Evolutionary conservation across 2,329 filamentous ascomycete species (phyloP).

Genomic region (Colletotrichum destructivum): DNA sequence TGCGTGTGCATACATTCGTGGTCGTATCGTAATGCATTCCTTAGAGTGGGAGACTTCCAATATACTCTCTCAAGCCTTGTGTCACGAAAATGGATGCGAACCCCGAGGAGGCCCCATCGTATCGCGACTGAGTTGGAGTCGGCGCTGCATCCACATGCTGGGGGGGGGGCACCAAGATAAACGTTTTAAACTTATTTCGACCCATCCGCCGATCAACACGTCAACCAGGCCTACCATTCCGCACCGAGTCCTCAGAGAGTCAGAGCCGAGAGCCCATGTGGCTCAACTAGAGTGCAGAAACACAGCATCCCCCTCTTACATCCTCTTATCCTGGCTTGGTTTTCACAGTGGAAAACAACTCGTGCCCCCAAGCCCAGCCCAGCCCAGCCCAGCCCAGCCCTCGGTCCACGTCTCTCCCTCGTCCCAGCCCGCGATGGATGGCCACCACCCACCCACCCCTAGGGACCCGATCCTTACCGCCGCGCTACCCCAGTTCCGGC

Average conservation of each 20-base stretch:
- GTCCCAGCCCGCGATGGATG: not conserved
- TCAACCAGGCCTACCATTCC: not conserved
- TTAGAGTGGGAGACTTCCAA: too few species aligned
- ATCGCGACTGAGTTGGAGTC: not conserved
- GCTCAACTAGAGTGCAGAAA: not conserved
- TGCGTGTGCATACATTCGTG: too few species aligned
- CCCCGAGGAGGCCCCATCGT: not conserved
- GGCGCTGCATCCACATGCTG: not conserved
- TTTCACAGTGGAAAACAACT: not conserved
- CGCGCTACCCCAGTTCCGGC: conserved; percentile 40
- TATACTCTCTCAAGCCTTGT: not conserved
- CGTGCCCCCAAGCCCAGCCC: not conserved
- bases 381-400: not conserved
- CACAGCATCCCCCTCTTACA: not conserved
- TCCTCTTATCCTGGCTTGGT: not conserved
- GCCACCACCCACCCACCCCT: not conserved
- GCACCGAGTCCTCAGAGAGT: not conserved
- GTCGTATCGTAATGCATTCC: too few species aligned
- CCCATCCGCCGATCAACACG: not conserved
- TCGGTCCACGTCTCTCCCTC: not conserved
- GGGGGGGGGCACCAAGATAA: not conserved
- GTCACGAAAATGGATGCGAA: not conserved
- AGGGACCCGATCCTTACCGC: conserved; percentile 22
- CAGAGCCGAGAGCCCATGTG: not conserved
- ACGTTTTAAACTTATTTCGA: conserved; percentile 15